Evolutionary conservation across 1,139 yeast species (phyloP), one percentile per base, ranked within the genome.

Genomic region (Geotrichum fermentans): DNA sequence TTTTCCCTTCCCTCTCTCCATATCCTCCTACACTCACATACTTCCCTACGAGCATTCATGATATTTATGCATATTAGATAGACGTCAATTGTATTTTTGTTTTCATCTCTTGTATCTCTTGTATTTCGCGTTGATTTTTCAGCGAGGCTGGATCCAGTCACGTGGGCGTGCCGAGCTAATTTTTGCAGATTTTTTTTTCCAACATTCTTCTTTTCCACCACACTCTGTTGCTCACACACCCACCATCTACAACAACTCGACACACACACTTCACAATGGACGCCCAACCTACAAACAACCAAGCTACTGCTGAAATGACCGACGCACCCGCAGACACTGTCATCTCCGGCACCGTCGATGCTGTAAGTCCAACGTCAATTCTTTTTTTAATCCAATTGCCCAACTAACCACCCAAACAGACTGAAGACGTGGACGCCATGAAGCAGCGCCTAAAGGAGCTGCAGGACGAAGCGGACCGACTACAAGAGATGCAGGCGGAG

Each of bases 391-490:
- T 6, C 13, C 16, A n/a, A 22, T 2, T 14, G 40, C 8, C 6
- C 6, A 36, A 21, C 40, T 20, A 21, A 30, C 34, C n/a, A 8
- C 6, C 6, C 7, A 13, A 17, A 6, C 22, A 45, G 45, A 51
- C 44, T 22, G 54, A 52, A 38, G 52, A 53, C 22, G 62, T 58
- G 22, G 66, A 61, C 29, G 63, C 58, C 26, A 63, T 69, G 61
- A 63, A 62, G 50, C 62, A 65, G 18, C 64, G 71, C 28, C 64
- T 72, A 37, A 61, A 67, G 43, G 67, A 68, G 56, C 74, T 78
- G 64, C 78, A 76, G 53, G 74, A 73, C 46, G 83, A 79, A 57
- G 78, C 82, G 13, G 75, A 75, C 13, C 70, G 70, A 55, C 65
- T 79, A 32, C 71, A 78, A 45, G 78, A 74, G 55, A 66, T 79